Conservation (phyloP, 768 basidiomycete species). For the Podaxis sp. region DNA sequence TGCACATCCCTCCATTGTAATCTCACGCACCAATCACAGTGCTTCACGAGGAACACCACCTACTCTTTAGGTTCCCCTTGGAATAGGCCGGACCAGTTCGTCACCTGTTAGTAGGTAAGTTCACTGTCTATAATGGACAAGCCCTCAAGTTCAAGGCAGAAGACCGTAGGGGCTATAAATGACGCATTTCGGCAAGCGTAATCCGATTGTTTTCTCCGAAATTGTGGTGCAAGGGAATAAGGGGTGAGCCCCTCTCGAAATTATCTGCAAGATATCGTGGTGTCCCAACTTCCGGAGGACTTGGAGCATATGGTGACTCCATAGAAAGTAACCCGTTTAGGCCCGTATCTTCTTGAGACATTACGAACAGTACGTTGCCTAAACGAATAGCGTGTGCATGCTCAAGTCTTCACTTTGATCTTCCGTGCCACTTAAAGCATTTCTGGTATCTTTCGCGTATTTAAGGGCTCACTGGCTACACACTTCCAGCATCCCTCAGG, state of each 20-base stretch:
- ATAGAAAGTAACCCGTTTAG: not conserved
- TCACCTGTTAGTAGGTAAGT: not conserved
- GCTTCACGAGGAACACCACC: not conserved
- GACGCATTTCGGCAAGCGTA: not conserved
- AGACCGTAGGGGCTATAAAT: not conserved
- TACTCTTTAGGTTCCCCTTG: not conserved
- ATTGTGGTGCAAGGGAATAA: not conserved
- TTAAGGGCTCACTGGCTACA: conserved; percentile 6
- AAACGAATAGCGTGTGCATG: not conserved
- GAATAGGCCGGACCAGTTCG: conserved; percentile 30
- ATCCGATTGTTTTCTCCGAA: not conserved
- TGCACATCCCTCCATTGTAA: not conserved
- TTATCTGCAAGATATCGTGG: not conserved
- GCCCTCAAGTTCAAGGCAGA: not conserved
- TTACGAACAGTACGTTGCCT: not conserved
- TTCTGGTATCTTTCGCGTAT: not conserved
- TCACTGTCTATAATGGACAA: not conserved
- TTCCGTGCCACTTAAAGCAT: not conserved
- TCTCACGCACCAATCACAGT: not conserved
- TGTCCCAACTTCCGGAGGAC: not conserved
- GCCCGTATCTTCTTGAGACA: not conserved
- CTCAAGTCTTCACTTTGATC: not conserved
- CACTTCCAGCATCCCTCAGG: not conserved
- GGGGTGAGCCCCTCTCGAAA: not conserved
- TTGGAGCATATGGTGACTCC: conserved; percentile 6